Percentiles rank a stretch among this genome's conserved stretches.
phyloP scores from a whole-genome alignment of 805 yeast species.

The Cyberlindnera maclurae region DNA sequence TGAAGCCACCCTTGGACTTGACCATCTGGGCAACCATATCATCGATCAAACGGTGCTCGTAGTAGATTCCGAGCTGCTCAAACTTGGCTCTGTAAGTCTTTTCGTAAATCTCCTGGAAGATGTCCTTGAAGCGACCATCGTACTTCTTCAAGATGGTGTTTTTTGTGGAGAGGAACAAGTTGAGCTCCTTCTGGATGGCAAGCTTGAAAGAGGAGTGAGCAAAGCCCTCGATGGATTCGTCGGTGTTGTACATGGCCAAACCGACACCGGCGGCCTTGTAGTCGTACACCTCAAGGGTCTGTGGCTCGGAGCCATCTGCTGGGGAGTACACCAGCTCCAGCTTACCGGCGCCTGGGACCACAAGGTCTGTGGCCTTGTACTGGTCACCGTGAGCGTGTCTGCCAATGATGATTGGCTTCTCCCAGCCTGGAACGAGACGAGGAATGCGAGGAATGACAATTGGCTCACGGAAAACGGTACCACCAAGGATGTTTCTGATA shows the following conservation, averaged over 20 bases:
- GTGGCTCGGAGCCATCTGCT: slow-evolving; percentile 46
- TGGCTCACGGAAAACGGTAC: slow-evolving; percentile 96
- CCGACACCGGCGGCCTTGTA: slow-evolving; percentile 70
- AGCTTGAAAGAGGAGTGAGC: slow-evolving; percentile 87
- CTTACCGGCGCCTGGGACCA: slow-evolving; percentile 74
- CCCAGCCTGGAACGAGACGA: slow-evolving; percentile 86
- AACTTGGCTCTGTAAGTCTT: slow-evolving; percentile 60
- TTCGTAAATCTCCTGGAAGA: slow-evolving; percentile 77
- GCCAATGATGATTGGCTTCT: slow-evolving; percentile 91
- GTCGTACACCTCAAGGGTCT: slow-evolving; percentile 57
- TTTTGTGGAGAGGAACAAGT: slow-evolving; percentile 83
- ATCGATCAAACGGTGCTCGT: slow-evolving; percentile 92
- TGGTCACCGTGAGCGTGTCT: slow-evolving; percentile 98
- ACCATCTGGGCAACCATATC: slow-evolving; percentile 99
- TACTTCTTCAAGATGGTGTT: slow-evolving; percentile 91
- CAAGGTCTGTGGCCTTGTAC: slow-evolving; percentile 85
- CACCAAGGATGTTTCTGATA: slow-evolving; percentile 90
- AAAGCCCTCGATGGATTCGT: slow-evolving; percentile 84
- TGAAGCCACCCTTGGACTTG: slow-evolving; percentile 90
- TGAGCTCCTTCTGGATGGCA: slow-evolving; percentile 73
- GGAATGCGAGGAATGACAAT: slow-evolving; percentile 88
- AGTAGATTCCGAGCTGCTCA: slow-evolving; percentile 80
- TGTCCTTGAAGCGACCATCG: slow-evolving; percentile 94
- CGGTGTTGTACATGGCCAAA: slow-evolving; percentile 93
- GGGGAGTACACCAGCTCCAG: slow-evolving; percentile 75